Evolutionary conservation across 2,329 filamentous ascomycete species (phyloP), one percentile per base, ranked within the genome.

Genomic region (Alternaria hordeiaustralica): DNA sequence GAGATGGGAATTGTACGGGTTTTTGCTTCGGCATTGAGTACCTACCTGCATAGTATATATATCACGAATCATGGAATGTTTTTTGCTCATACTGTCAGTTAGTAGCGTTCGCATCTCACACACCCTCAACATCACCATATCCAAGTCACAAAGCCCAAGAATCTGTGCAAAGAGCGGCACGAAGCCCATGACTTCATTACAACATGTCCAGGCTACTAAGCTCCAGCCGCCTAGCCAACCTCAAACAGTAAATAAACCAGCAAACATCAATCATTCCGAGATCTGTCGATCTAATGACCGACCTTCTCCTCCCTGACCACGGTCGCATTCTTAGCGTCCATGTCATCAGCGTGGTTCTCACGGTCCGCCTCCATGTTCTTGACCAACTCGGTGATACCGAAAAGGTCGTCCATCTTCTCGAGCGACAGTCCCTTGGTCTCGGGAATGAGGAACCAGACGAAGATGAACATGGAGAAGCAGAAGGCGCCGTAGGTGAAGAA

Each of bases 401-500:
- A 90, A 15, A 90, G 81, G 70, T 89, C 87, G 73, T 90, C 87
- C 87, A 90, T 90, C 76, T 85, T 86, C 79, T 91, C 88, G 63
- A 90, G 82, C 46, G 83, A 84, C 30, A 84, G 64, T 15, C 90
- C 90, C 82, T 92, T 92, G 11, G 90, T 92, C 80, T 92, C 90
- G 0, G 90, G 90, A n/a, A 91, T 85, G 65, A 89, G 85, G 82
- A 90, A 88, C 83, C 85, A 90, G 44, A 89, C 87, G 73, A 90
- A 90, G 57, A 89, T 66, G 65, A 87, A 87, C 87, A 92, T 91
- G 69, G 83, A 74, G 70, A 89, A 84, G 76, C 88, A 89, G 78
- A 92, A 92, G 58, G 79, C 85, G 10, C 88, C 86, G 76, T 91
- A 92, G 71, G 91, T 88, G 75, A 92, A 86, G 79, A 91, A 92